Base-by-base conservation (phyloP, 192 early-diverging fungal genomes). In the Chytriomyces sp. region DNA sequence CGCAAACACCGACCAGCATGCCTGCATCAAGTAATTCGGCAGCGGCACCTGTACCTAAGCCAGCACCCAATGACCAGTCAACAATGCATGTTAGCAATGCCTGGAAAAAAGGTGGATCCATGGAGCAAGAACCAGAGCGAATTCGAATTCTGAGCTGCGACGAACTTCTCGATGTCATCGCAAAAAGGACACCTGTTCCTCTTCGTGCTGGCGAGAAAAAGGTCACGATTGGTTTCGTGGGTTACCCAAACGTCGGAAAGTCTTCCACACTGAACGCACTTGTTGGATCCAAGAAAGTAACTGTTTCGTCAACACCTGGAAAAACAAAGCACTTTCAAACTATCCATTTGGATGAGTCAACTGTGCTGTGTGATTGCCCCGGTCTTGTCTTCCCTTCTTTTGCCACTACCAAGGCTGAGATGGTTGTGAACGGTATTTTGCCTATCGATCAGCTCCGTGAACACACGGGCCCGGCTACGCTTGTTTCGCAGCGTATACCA, bases 281-380 rank as follows among this genome's bases (percentile, higher is more conserved):
- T 45, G 90, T 97, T 64, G 97, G 97, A 11, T 89, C 95, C 46
- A 97, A 97, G 77, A 86, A 90, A 60, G 98, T 99, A 43, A 94
- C 97, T 6, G 96, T 99, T 18, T 93, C 94, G 10, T 88, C 98
- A 44, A 99, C 97, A 23, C 98, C 98, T 23, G 98, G 98, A 76
- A 99, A 98, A 78, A 99, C 98, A 69, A 98, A 98, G 87, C 98
- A 99, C 82, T 99, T 99, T 86, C 98, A 99, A 86, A 98, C 98
- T 45, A 94, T 99, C 74, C 93, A 96, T 62, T 87, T 99, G 77
- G 93, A 94, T 2, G 88, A 91, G 65, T 80, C 84, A 44, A 81
- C 96, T 49, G 84, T 98, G 20, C 92, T 99, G 50, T 99, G 98
- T 82, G 98, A 99, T 85, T 99, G 98, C 86, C 98, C 98, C 61